These are phyloP conservation scores for Dendrostoma leiphaemia DNA, from an alignment of 2,329 filamentous ascomycete genomes.

Conservation along the genomic window DNA sequence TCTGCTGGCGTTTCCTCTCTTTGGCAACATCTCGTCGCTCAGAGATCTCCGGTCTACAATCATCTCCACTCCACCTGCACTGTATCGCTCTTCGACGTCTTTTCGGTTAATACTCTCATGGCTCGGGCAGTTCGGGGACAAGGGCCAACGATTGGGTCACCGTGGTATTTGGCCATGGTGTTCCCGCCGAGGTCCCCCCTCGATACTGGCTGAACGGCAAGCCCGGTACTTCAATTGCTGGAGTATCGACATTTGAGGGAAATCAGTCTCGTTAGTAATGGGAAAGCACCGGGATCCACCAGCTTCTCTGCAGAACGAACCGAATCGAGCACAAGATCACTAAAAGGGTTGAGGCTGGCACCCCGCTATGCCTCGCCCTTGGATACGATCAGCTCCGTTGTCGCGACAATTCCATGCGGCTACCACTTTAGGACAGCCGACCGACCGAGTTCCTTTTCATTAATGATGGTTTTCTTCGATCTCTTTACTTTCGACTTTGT, in stretches of 20 bases:
- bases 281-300: slow-evolving; percentile 10
- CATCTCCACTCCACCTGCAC: slow-evolving; percentile 19
- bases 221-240: slow-evolving; percentile 32
- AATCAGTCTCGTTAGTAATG: slow-evolving; percentile 13
- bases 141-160: slow-evolving; percentile 3
- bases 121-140: slow-evolving; percentile 29
- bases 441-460: slow-evolving; percentile 6
- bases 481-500: slow-evolving; percentile 29
- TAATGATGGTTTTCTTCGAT: slow-evolving; percentile 22
- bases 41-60: slow-evolving; percentile 14
- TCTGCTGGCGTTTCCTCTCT: slow-evolving; percentile 17
- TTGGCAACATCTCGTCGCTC: slow-evolving; percentile 19
- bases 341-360: background rate
- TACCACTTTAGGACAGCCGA: slow-evolving; percentile 20
- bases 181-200: slow-evolving; percentile 1
- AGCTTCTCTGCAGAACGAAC: slow-evolving; percentile 9
- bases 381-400: slow-evolving; percentile 24
- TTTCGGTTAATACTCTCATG: slow-evolving; percentile 24
- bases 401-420: slow-evolving; percentile 30
- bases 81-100: slow-evolving; percentile 21
- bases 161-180: slow-evolving; percentile 15
- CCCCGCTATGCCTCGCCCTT: slow-evolving; percentile 11
- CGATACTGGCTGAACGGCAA: slow-evolving; percentile 37
- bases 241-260: slow-evolving; percentile 21
- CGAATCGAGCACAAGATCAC: slow-evolving; percentile 14